Percentiles rank a stretch among this genome's conserved stretches.
phyloP scores from a whole-genome alignment of 1,139 yeast genomes.

The Taiozyma sp. region DNA sequence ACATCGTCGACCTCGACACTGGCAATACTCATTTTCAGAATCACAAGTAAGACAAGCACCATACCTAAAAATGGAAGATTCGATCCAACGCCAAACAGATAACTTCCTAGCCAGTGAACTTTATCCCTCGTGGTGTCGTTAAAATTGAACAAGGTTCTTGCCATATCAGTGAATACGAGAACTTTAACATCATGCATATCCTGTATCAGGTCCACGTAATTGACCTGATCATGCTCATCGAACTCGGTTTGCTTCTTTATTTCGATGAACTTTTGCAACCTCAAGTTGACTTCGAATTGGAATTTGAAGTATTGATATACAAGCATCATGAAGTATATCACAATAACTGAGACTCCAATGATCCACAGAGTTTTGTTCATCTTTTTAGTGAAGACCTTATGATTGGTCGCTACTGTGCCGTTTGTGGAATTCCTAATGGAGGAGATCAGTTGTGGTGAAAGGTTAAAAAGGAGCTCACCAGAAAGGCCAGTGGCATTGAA shows the following conservation, averaged over 20 bases:
- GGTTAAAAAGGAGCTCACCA: not conserved
- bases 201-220: slow-evolving; percentile 3
- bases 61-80: not conserved
- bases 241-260: not conserved
- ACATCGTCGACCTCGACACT: not conserved
- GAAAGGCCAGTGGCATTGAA: not conserved
- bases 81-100: slow-evolving; percentile 1
- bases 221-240: not conserved
- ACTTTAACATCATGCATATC: slow-evolving; percentile 1
- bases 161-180: slow-evolving; percentile 1
- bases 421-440: not conserved
- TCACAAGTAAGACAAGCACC: not conserved
- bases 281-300: slow-evolving; percentile 5
- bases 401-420: not conserved
- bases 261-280: slow-evolving; percentile 1
- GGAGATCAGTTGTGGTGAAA: not conserved
- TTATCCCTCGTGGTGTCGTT: not conserved
- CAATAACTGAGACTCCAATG: not conserved
- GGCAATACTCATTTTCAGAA: slow-evolving; percentile 1
- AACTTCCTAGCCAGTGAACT: slow-evolving; percentile 3
- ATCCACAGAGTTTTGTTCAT: not conserved
- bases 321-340: slow-evolving; percentile 1
- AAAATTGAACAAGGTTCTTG: not conserved
- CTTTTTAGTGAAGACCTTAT: not conserved
- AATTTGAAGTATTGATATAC: slow-evolving; percentile 9